Percentiles rank a stretch among this genome's conserved stretches.
Conservation (phyloP, 75 land plant species). For the Ceratopteris richardii region DNA sequence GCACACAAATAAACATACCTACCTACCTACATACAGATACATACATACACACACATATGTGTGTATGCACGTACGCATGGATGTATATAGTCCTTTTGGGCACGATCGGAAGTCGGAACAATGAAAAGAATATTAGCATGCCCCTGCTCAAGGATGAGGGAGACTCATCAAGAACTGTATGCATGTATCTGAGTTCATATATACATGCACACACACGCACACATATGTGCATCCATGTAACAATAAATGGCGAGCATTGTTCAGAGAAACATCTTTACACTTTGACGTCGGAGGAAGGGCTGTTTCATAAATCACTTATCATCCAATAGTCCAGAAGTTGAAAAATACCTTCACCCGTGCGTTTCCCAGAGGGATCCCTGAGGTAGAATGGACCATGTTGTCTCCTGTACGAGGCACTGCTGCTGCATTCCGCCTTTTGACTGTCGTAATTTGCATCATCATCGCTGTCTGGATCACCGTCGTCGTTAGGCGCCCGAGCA, state of each 20-base stretch:
- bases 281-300: no score
- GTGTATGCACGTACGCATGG: no score
- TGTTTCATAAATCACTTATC: no score
- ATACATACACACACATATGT: no score
- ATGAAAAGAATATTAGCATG: no score
- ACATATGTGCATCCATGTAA: background rate
- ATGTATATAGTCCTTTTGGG: no score
- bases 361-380: conserved; percentile 28
- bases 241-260: background rate
- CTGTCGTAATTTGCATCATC: background rate
- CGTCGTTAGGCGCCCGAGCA: conserved; percentile 10
- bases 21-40: no score
- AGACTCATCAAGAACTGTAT: no score
- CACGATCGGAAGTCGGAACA: no score
- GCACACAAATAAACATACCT: no score
- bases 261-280: background rate
- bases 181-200: background rate
- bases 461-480: conserved; percentile 15
- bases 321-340: no score
- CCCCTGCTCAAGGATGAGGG: no score
- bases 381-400: conserved; percentile 26
- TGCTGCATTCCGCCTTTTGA: conserved; percentile 6
- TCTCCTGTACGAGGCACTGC: background rate
- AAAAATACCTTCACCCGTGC: conserved; percentile 42
- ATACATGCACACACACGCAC: background rate